Evolutionary conservation across 2,329 filamentous ascomycete species (phyloP).

Genomic region (Pseudopyrenochaeta lycopersici): DNA sequence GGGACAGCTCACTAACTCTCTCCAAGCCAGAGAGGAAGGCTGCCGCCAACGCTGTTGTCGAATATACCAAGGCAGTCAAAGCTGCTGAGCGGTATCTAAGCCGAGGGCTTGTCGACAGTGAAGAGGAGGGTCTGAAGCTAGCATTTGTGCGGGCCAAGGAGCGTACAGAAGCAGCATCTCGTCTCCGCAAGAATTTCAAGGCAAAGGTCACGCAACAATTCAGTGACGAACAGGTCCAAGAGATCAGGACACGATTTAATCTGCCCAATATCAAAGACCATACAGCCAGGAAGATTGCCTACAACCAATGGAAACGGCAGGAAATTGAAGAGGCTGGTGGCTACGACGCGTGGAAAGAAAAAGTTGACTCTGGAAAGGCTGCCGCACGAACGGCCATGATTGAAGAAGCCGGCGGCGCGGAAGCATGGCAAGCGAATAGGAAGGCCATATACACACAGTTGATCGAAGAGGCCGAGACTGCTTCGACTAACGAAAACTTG

Average conservation of each 20-base stretch:
- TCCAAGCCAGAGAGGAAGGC: constrained; percentile 10
- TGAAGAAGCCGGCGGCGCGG: constrained; percentile 20
- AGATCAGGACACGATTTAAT: constrained; percentile 15
- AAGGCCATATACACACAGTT: constrained; percentile 19
- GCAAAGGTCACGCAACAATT: constrained; percentile 20
- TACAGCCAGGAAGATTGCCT: constrained; percentile 17
- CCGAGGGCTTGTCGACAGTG: constrained; percentile 29
- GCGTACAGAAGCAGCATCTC: constrained; percentile 13
- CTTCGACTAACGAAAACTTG: constrained; percentile 21
- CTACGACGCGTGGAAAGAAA: constrained; percentile 22
- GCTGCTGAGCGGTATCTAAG: constrained; percentile 28
- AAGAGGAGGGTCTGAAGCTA: constrained; percentile 34
- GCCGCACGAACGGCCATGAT: constrained; percentile 13
- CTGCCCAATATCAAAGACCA: constrained; percentile 17
- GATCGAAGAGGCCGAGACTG: constrained; percentile 30
- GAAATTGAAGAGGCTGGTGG: constrained; percentile 25
- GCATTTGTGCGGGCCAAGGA: constrained; percentile 32
- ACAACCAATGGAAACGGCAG: constrained; percentile 19
- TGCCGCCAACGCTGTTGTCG: constrained; percentile 6
- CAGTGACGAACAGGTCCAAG: constrained; percentile 19
- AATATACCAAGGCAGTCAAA: constrained; percentile 25
- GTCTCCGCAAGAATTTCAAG: constrained; percentile 14
- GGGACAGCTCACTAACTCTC: neutral
- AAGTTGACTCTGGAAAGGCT: constrained; percentile 10
- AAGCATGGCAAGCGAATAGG: constrained; percentile 10